phyloP scores from a whole-genome alignment of 1,284 basidiomycete genomes.

The Kwoniella shivajii region DNA sequence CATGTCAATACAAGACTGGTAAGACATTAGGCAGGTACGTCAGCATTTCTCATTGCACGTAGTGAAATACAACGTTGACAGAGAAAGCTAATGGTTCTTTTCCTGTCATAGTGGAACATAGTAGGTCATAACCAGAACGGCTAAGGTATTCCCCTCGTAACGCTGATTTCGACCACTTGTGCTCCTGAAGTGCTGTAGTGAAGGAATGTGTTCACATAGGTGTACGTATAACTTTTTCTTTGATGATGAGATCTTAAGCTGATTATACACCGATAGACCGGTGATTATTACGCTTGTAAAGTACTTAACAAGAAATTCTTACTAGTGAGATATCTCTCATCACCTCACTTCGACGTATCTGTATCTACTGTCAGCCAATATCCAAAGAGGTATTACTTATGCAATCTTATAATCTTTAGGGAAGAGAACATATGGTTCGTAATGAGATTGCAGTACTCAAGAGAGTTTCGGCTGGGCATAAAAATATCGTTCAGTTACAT shows the following conservation, averaged over 20 bases:
- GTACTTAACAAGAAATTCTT: slow-evolving; percentile 90
- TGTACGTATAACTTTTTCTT: slow-evolving; percentile 61
- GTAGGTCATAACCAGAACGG: slow-evolving; percentile 25
- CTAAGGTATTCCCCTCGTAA: not conserved
- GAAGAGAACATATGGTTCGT: slow-evolving; percentile 85
- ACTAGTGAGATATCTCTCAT: slow-evolving; percentile 56
- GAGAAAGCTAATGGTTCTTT: not conserved
- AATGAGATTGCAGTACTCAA: slow-evolving; percentile 98
- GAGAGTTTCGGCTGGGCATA: slow-evolving; percentile 86
- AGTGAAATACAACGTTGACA: not conserved
- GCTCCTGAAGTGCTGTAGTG: slow-evolving; percentile 58
- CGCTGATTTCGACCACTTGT: not conserved
- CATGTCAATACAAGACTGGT: slow-evolving; percentile 87
- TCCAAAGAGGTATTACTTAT: not conserved
- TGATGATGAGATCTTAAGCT: not conserved
- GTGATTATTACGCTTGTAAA: slow-evolving; percentile 59
- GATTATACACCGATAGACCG: slow-evolving; percentile 48
- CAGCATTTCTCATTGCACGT: not conserved
- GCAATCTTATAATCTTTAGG: slow-evolving; percentile 56
- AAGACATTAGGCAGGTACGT: slow-evolving; percentile 86
- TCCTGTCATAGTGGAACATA: slow-evolving; percentile 48
- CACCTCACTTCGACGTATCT: not conserved
- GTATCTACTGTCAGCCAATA: not conserved
- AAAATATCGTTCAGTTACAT: slow-evolving; percentile 85
- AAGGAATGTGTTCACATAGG: slow-evolving; percentile 93